These are phyloP conservation scores for Globisporangium radiosum DNA, from an alignment of 352 stramenopile species.

Conservation along the genomic window DNA sequence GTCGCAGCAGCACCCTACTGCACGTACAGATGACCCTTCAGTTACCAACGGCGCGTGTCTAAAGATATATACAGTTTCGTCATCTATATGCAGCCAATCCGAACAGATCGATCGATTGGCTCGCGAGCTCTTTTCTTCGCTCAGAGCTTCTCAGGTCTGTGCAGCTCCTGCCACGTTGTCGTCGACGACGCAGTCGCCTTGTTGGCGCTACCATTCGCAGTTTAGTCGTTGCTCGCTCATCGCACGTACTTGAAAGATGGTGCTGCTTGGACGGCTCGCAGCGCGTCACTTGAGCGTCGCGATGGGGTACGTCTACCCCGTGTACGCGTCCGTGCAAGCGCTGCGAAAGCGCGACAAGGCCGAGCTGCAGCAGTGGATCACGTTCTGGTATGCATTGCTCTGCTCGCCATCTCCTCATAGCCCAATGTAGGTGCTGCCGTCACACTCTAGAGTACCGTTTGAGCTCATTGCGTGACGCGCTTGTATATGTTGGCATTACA, in stretches of 20 bases:
- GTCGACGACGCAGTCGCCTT: no score
- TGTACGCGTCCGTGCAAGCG: slow-evolving; percentile 53
- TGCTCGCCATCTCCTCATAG: neutral
- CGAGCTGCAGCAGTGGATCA: slow-evolving; percentile 59
- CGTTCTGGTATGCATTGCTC: slow-evolving; percentile 34
- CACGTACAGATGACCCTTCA: no score
- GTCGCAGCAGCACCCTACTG: no score
- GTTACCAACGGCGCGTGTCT: no score
- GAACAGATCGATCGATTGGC: no score
- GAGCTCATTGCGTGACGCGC: neutral
- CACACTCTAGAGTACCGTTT: neutral
- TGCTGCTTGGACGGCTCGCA: slow-evolving; percentile 43
- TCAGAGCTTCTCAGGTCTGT: no score
- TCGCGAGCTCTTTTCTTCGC: no score
- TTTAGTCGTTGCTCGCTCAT: neutral
- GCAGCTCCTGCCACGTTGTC: no score
- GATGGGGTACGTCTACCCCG: slow-evolving; percentile 51
- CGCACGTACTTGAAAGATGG: slow-evolving; percentile 18
- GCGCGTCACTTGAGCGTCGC: slow-evolving; percentile 46
- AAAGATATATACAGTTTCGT: no score
- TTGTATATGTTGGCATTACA: slow-evolving; percentile 5
- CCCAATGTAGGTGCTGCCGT: neutral
- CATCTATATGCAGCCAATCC: no score
- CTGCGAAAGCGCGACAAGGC: slow-evolving; percentile 32
- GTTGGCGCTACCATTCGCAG: no score